Evolutionary conservation across 768 basidiomycete genomes (phyloP).

Genomic region (Gymnopilus dilepis): DNA sequence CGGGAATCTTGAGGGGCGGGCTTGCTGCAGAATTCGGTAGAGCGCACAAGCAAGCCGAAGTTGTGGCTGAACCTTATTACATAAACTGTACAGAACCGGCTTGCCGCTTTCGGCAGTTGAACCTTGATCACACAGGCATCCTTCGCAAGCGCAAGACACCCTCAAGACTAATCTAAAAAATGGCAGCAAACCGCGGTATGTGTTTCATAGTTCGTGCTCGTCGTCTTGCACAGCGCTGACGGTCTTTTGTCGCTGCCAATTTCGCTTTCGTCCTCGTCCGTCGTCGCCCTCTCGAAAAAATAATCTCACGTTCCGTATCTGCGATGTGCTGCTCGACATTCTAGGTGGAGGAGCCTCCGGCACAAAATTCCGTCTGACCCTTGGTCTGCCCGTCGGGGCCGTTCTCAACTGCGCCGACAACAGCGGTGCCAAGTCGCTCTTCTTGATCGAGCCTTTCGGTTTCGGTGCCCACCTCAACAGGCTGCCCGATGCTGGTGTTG

Average conservation of each 20-base stretch:
- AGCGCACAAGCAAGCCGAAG: slow-evolving; percentile 12
- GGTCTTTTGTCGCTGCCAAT: neutral
- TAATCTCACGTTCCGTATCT: neutral
- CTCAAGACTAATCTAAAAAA: slow-evolving; percentile 39
- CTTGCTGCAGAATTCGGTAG: slow-evolving; percentile 24
- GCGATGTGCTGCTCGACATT: neutral
- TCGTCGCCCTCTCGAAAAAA: neutral
- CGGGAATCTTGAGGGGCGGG: slow-evolving; percentile 40
- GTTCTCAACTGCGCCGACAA: slow-evolving; percentile 99
- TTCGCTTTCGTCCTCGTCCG: neutral
- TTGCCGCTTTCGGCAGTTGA: slow-evolving; percentile 28
- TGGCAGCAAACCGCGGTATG: slow-evolving; percentile 40
- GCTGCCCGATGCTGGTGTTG: slow-evolving; percentile 93
- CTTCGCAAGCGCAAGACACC: slow-evolving; percentile 27
- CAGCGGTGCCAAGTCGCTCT: slow-evolving; percentile 97
- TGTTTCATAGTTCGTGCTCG: neutral
- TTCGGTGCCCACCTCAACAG: slow-evolving; percentile 97
- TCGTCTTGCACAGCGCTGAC: slow-evolving; percentile 15
- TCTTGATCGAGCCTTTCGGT: slow-evolving; percentile 93
- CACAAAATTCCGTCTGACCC: slow-evolving; percentile 95
- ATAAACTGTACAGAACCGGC: slow-evolving; percentile 22
- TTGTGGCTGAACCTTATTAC: slow-evolving; percentile 43
- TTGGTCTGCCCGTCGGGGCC: slow-evolving; percentile 92
- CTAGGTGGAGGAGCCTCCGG: slow-evolving; percentile 74
- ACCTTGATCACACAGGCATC: slow-evolving; percentile 26